Percentiles rank a stretch among this genome's conserved stretches.
phyloP scores from a whole-genome alignment of 441 rosid genomes.

The Geranium incanum region DNA sequence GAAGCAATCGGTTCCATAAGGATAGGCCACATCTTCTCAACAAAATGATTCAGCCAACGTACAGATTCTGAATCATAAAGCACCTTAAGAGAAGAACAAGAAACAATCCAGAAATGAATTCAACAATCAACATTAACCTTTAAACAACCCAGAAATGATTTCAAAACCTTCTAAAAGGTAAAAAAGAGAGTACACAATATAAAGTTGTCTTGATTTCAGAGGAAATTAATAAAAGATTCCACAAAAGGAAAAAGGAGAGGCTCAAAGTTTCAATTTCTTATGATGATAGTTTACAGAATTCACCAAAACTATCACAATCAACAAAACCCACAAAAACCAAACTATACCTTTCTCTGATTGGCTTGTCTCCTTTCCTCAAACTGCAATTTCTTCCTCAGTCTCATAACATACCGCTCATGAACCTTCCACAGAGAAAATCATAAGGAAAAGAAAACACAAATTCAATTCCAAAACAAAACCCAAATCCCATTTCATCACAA shows the following conservation, averaged over 20 bases:
- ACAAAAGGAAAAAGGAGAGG: background rate
- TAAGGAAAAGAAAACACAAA: slow-evolving; percentile 1
- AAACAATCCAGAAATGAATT: slow-evolving; percentile 11
- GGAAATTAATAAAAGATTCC: too few species aligned
- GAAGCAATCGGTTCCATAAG: slow-evolving; percentile 86
- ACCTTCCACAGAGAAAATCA: slow-evolving; percentile 33
- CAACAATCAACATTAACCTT: background rate
- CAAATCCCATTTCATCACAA: background rate
- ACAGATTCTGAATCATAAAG: slow-evolving; percentile 79
- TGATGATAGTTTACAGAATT: background rate
- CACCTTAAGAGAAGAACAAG: slow-evolving; percentile 35
- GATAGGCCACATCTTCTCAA: slow-evolving; percentile 86
- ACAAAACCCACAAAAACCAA: background rate
- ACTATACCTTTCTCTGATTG: slow-evolving; percentile 60
- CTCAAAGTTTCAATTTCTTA: background rate
- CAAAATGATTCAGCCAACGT: slow-evolving; percentile 76
- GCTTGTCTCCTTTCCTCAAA: slow-evolving; percentile 61
- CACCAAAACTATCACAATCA: background rate
- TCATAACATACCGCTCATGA: slow-evolving; percentile 60
- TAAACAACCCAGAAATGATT: background rate
- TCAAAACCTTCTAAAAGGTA: background rate
- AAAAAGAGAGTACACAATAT: too few species aligned
- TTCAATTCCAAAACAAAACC: slow-evolving; percentile 10
- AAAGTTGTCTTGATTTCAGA: too few species aligned
- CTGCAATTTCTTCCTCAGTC: slow-evolving; percentile 57